A percentile compares a stretch with the other conserved stretches of the same genome.
Conservation (phyloP, 2,329 filamentous ascomycete genomes). For the Apiospora marii region DNA sequence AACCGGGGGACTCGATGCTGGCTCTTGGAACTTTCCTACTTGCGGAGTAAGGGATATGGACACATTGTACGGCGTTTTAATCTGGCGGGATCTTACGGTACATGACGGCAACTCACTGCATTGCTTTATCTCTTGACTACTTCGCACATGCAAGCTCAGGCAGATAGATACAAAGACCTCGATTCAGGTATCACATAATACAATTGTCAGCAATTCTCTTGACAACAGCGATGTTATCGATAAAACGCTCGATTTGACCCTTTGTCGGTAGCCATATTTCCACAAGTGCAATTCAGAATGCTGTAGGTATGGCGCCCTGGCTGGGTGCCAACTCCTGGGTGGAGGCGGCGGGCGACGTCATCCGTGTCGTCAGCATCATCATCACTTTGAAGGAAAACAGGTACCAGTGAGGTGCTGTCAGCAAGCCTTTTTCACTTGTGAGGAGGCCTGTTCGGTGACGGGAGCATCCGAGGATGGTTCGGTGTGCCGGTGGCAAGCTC, state of each 20-base stretch:
- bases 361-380: not conserved
- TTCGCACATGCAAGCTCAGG: not conserved
- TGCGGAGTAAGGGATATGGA: not conserved
- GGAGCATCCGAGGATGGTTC: not conserved
- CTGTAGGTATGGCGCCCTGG: too few relatives aligned
- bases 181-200: not conserved
- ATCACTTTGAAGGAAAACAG: not conserved
- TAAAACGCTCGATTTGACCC: not conserved
- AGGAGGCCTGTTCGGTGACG: not conserved
- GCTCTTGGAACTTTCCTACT: not conserved
- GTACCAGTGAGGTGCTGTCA: not conserved
- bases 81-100: not conserved
- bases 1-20: not conserved
- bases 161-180: not conserved
- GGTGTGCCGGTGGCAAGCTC: not conserved
- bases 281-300: too few relatives aligned
- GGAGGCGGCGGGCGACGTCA: too few relatives aligned
- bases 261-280: too few relatives aligned
- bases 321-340: too few relatives aligned
- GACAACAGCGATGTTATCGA: slow-evolving; percentile 1
- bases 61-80: not conserved
- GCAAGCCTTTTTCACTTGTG: not conserved
- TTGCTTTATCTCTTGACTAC: not conserved
- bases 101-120: not conserved
- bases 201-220: not conserved